phyloP scores from a whole-genome alignment of 331 rosid species.

The Saraca asoca region DNA sequence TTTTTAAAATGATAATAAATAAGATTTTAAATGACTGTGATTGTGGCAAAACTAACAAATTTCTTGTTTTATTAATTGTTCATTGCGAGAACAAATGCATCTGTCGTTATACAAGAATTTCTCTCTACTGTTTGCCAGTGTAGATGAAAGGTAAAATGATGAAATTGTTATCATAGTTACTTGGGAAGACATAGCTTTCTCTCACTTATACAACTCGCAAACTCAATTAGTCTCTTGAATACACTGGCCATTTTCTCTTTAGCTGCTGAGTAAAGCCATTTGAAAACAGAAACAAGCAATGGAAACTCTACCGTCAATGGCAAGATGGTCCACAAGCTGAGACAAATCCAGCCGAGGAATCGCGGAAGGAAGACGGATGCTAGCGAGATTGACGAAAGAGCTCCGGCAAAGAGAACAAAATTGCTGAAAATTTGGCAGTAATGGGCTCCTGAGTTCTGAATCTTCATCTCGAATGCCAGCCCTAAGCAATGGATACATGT shows the following conservation, averaged over 20 bases:
- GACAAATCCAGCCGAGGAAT: not conserved
- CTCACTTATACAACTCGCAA: not conserved
- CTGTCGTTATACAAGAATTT: too few species aligned
- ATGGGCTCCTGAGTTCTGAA: not conserved
- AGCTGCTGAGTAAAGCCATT: not conserved
- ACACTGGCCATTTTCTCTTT: not conserved
- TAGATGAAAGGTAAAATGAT: too few species aligned
- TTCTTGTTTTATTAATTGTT: too few species aligned
- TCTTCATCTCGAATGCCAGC: conserved; percentile 29
- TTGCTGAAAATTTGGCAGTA: conserved; percentile 11
- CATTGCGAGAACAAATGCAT: too few species aligned
- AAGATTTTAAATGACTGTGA: too few species aligned
- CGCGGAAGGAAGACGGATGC: conserved; percentile 34
- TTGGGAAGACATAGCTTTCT: conserved; percentile 13
- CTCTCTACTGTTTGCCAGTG: too few species aligned
- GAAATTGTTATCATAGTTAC: not conserved
- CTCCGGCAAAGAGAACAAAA: conserved; percentile 22
- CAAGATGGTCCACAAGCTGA: conserved; percentile 13
- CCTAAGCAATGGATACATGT: conserved; percentile 31
- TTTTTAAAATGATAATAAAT: too few species aligned
- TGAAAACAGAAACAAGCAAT: not conserved
- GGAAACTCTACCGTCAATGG: conserved; percentile 11
- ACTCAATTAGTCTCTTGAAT: not conserved
- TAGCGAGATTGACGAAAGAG: conserved; percentile 16
- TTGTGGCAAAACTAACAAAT: too few species aligned